phyloP scores from a whole-genome alignment of 805 yeast genomes.

The Barnettozyma salicaria region DNA sequence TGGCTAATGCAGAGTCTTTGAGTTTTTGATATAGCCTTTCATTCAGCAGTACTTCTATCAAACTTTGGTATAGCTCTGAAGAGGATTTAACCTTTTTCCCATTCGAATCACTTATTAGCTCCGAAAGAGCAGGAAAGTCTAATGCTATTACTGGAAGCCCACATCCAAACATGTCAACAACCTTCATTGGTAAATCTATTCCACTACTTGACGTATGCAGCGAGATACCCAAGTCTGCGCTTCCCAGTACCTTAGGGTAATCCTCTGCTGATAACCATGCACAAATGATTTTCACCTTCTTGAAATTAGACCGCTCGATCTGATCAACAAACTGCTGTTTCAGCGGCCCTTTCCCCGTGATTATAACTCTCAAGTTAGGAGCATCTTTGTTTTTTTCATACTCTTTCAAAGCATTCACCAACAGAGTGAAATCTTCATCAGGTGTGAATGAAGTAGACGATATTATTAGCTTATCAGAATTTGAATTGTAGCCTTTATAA shows the following conservation, averaged over 20 bases:
- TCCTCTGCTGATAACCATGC: slow-evolving; percentile 77
- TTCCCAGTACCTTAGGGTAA: slow-evolving; percentile 67
- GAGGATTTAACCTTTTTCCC: slow-evolving; percentile 54
- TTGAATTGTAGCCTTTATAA: slow-evolving; percentile 30
- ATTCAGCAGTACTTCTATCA: slow-evolving; percentile 33
- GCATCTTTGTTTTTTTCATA: slow-evolving; percentile 34
- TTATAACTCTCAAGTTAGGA: slow-evolving; percentile 57
- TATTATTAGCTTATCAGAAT: slow-evolving; percentile 56
- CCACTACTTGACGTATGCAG: slow-evolving; percentile 91
- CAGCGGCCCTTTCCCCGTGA: slow-evolving; percentile 97
- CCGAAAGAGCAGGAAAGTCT: slow-evolving; percentile 69
- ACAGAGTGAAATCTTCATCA: slow-evolving; percentile 77
- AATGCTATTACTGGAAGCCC: slow-evolving; percentile 88
- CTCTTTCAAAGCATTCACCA: slow-evolving; percentile 59
- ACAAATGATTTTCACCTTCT: slow-evolving; percentile 49
- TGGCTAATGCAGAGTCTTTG: slow-evolving; percentile 65
- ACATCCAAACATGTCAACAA: slow-evolving; percentile 92
- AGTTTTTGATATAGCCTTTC: slow-evolving; percentile 33
- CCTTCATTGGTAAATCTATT: slow-evolving; percentile 93
- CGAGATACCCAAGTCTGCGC: slow-evolving; percentile 85
- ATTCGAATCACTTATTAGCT: slow-evolving; percentile 66
- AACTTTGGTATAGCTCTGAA: slow-evolving; percentile 39
- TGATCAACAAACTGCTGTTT: slow-evolving; percentile 43
- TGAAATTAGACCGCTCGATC: slow-evolving; percentile 40
- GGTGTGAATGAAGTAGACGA: slow-evolving; percentile 94